Evolutionary conservation across 345 rosid species (phyloP), one percentile per base, ranked within the genome.

Genomic region (Salix dunnii): DNA sequence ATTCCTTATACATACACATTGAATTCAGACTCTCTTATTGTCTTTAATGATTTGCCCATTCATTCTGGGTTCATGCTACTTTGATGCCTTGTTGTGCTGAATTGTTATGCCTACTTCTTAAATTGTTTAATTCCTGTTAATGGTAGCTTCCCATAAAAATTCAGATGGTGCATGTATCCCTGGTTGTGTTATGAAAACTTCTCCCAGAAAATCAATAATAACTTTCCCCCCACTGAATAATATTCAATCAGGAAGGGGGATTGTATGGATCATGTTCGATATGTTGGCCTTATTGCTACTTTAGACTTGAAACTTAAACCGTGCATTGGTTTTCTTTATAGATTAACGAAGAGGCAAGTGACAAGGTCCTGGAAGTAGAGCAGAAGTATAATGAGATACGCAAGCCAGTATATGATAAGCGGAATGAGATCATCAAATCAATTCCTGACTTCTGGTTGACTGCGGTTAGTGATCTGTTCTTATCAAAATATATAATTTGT

Each of bases 321-420:
- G 31, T 38, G 27, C 25, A 6, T 67, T 68, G 69, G 42, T 1
- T n/a, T 0, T 48, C 71, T 23, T 74, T 77, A 14, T 79, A 95
- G 99, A 91, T 93, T 68, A 93, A 95, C 67, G 99, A 93, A 73
- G 94, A 95, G 85, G 99, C 97, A 0, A 93, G 96, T 61, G 97
- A 93, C 75, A 92, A 93, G 76, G 93, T 93, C 49, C 86, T 93
- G 86, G 97, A 91, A 83, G 90, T 95, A 77, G 98, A 95, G 80
- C 98, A 91, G 81, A 95, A 91, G 71, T 94, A 90, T 65, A 95
- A 89, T 67, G 97, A 79, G 83, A 83, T 90, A 3, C 89, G 99
- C 78, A 93, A 82, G 77, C 99, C 98, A 23, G 91, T 95, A 8
- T 95, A 95, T 84, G 94, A 93, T 70, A 88, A 86, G 86, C 87